Base-by-base conservation (phyloP, 352 stramenopile species). In the Phytophthora tentaculata region DNA sequence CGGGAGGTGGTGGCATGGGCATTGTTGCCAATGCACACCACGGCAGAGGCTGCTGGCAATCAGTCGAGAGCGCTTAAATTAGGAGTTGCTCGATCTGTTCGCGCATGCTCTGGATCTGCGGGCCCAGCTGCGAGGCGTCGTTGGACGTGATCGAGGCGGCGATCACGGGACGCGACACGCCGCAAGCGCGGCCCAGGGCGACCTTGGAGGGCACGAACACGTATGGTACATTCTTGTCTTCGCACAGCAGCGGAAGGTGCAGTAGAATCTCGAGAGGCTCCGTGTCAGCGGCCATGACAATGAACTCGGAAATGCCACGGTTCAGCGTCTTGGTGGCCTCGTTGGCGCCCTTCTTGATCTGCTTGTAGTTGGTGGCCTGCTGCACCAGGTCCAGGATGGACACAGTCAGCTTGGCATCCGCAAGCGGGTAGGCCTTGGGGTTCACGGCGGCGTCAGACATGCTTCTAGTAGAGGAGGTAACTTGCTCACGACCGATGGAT, bases 291-390 rank as follows among this genome's bases (percentile, higher is more conserved):
- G 97, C 92, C 97, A 99, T 99, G 77, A 99, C 92, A 78, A 99
- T 99, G 74, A 99, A 98, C 86, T 99, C 98, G 54, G 93, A 98
- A 80, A 99, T 99, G 66, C 98, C 98, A 61, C 98, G 95, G 87
- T 99, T 99, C 56, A 99, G 81, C 20, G 98, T 99, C 88, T 99
- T 99, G 74, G 98, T 99, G 69, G 98, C 98, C 74, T 99, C 98
- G 86, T 99, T 99, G 59, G 98, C 98, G 56, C 98, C 98, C 88
- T 99, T 99, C 86, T 99, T 99, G 71, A 99, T 98, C 84, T 99
- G 98, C 91, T 99, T 99, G 94, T 99, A 99, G 85, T 99, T 99
- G 70, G 94, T 97, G 43, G 97, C 97, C 78, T 99, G 98, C 83
- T 99, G 97, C 52, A 99, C 93, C 58, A 99, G 84, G 80, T 99